Percentiles rank a stretch among this genome's conserved stretches.
Conservation (phyloP, 2,329 filamentous ascomycete genomes). For the Xylariaceae sp. region DNA sequence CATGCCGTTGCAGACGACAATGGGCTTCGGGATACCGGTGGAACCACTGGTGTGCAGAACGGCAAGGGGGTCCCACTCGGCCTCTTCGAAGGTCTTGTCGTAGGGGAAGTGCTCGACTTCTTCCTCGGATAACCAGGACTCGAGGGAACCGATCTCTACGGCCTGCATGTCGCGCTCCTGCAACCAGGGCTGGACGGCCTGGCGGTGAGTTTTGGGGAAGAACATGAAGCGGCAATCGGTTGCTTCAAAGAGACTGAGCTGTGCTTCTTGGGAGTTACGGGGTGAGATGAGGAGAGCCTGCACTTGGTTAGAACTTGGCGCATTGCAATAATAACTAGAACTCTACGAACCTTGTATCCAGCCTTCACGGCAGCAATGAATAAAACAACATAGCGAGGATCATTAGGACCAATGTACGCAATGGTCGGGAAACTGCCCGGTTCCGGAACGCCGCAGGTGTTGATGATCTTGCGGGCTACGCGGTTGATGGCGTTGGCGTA, state of each 20-base stretch:
- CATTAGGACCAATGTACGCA: conserved; percentile 41
- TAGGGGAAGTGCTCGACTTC: conserved; percentile 36
- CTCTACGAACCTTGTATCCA: conserved; percentile 31
- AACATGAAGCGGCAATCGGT: conserved; percentile 40
- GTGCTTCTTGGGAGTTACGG: conserved; percentile 42
- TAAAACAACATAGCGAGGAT: conserved; percentile 28
- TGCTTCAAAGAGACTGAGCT: conserved; percentile 40
- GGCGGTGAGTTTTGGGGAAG: conserved; percentile 31
- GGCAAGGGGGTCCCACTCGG: conserved; percentile 37
- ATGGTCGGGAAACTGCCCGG: conserved; percentile 34
- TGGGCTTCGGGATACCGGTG: conserved; percentile 43
- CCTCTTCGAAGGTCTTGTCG: conserved; percentile 38
- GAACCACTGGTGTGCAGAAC: conserved; percentile 44
- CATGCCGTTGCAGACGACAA: conserved; percentile 38
- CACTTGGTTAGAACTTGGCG: no score
- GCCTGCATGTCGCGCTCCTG: conserved; percentile 36
- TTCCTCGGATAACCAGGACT: conserved; percentile 35
- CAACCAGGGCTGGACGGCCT: conserved; percentile 35
- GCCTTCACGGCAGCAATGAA: conserved; percentile 27
- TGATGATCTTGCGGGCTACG: conserved; percentile 34
- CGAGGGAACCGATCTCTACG: conserved; percentile 31
- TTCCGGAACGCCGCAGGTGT: conserved; percentile 26
- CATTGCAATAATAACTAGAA: no score
- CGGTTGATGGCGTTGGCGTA: conserved; percentile 39
- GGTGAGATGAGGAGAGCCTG: conserved; percentile 42